Base-by-base conservation (phyloP, 257 asterid species). In the Cruciata laevipes region DNA sequence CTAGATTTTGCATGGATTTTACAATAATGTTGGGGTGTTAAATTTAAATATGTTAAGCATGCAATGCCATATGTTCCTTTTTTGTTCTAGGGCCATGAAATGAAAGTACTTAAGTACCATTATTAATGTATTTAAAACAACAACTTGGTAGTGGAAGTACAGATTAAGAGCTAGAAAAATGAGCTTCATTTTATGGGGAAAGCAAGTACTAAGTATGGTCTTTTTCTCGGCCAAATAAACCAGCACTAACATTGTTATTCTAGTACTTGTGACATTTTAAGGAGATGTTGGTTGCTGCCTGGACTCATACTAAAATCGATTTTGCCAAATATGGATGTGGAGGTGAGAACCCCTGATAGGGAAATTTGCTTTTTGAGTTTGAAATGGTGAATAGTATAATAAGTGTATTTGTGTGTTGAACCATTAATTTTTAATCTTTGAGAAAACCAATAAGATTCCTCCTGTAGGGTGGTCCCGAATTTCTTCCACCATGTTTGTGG, bases 301-400 rank as follows among this genome's bases (percentile, higher is more conserved):
- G 79, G 71, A 71, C 17, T 33, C 71, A 65, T 30, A 61, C 20
- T 42, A 33, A 61, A 61, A 55, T 59, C 52, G 56, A 47, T 64
- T 68, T 76, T 80, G 76, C 84, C 84, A 74, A 71, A 76, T 74
- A 66, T 74, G 81, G 82, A 77, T 70, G 74, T 61, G 73, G 69
- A 63, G 69, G 58, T 44, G 30, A 49, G 23, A 76, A 33, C 7
- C 65, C 81, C 73, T 67, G 58, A 73, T 80, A 58, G 57, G 77
- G 76, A 49, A 70, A 61, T 75, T 67, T 8, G 61, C 27, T 35
- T 70, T 42, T 74, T 27, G 21, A 20, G 31, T 6, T 33, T 52
- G 42, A 65, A 24, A 47, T 47, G 20, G 55, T 47, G 11, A 47
- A 13, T 24, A 17, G n/a, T 7, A 5, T 23, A 57, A 0, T 69